These are phyloP conservation scores for Chrysoporthe cubensis DNA, from an alignment of 2,329 filamentous ascomycete species.

Conservation along the genomic window DNA sequence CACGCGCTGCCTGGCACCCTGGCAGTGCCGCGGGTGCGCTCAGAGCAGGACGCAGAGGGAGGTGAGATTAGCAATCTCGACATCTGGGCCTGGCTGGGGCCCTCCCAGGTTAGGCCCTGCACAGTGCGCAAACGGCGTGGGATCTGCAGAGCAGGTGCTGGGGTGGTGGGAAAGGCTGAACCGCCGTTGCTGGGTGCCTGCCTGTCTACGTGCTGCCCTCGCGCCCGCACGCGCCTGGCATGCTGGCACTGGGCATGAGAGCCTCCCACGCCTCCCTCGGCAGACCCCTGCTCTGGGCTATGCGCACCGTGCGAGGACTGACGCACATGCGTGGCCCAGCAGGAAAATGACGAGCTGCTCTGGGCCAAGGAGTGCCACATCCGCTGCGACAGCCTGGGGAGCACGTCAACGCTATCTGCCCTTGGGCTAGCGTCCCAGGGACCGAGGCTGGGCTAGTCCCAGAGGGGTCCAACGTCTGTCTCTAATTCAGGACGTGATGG, in stretches of 20 bases:
- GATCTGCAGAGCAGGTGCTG: slow-evolving; percentile 8
- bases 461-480: slow-evolving; percentile 14
- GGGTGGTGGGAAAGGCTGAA: not conserved
- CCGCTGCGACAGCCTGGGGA: not conserved
- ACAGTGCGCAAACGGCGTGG: slow-evolving; percentile 6
- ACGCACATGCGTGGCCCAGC: not conserved
- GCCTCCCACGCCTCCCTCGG: not conserved
- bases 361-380: not conserved
- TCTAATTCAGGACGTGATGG: slow-evolving; percentile 14
- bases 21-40: not conserved
- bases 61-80: slow-evolving; percentile 30
- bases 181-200: not conserved
- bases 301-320: not conserved
- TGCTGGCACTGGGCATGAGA: too few species aligned
- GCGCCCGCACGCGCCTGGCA: not conserved
- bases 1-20: slow-evolving; percentile 3
- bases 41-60: slow-evolving; percentile 21
- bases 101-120: not conserved
- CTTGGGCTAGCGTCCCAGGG: slow-evolving; percentile 19
- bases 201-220: not conserved
- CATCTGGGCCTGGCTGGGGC: slow-evolving; percentile 9
- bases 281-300: not conserved
- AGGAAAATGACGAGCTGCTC: slow-evolving; percentile 7
- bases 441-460: not conserved
- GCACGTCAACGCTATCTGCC: slow-evolving; percentile 8